Evolutionary conservation across 23 red algal genomes (phyloP), one percentile per base, ranked within the genome.

Genomic region (Pyropia yezoensis): DNA sequence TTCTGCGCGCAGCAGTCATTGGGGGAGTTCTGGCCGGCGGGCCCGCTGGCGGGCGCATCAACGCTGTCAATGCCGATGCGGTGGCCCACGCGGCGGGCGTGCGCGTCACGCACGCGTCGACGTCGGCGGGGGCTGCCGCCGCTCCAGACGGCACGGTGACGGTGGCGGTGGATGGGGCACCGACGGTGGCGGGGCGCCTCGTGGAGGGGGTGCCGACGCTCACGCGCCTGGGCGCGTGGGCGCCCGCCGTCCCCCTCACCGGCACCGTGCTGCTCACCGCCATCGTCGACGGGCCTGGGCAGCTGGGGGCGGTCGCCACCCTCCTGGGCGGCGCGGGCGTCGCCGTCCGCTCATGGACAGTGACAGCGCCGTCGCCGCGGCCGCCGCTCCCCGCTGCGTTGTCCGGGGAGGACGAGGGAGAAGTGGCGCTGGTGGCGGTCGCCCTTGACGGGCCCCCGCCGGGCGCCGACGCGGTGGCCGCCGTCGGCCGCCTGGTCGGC

Each of bases 51-150:
- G 81, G 75, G 13, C 39, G 70, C 19, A 88, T 98, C 70, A 98
- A 76, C 39, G 71, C 85, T 14, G 94, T 98, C 53, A 98, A 98
- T 59, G 94, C 94, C 16, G 94, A 98, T 24, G 70, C 50, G 60
- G 72, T 98, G n/a, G 78, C 81, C 13, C 77, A 79, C 49, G 20
- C 16, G 8, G 66, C 59, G 30, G 79, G 79, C 52, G 59, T 98
- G 18, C 65, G 54, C 18, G 54, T 89, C n/a, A 82, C 85, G 4
- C 86, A 98, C 52, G 28, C 66, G 7, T 74, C 76, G 59, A 63
- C 75, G 15, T 63, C 69, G 52, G 64, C 54, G 17, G 2, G 19
- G 16, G 9, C 3, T 13, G 39, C 6, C 39, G 47, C 19, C 15
- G 50, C 28, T 18, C 54, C 71, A 12, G 73, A 47, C 53, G 64